These are phyloP conservation scores for Xerocomellus intermedius DNA, from an alignment of 768 basidiomycete genomes.

Conservation along the genomic window DNA sequence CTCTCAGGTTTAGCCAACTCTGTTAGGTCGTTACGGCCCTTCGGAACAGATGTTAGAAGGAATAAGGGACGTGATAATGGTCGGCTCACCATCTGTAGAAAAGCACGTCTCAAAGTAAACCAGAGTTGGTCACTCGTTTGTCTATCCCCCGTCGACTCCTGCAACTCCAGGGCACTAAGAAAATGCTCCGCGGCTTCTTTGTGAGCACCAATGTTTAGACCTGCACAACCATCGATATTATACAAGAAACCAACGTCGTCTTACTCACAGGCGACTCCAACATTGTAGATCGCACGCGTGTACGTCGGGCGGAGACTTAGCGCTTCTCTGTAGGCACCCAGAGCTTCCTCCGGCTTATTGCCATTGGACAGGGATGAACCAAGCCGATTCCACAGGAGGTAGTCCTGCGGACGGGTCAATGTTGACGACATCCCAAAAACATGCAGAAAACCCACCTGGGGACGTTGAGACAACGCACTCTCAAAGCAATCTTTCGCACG, in stretches of 20 bases:
- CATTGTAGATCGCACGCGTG: constrained; percentile 96
- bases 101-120: constrained; percentile 82
- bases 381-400: constrained; percentile 91
- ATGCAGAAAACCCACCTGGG: constrained; percentile 47
- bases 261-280: constrained; percentile 93
- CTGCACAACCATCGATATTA: constrained; percentile 39
- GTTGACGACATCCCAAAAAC: not conserved
- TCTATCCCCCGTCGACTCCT: constrained; percentile 61
- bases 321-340: constrained; percentile 87
- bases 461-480: constrained; percentile 75
- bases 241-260: not conserved
- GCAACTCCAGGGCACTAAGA: constrained; percentile 77
- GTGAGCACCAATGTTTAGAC: constrained; percentile 92
- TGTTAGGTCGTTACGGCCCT: constrained; percentile 83
- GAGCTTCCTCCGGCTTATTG: constrained; percentile 89
- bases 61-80: not conserved
- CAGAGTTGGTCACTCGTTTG: constrained; percentile 85
- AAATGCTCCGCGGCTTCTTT: constrained; percentile 98
- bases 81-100: constrained; percentile 68
- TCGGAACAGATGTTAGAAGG: not conserved
- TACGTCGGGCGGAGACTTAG: constrained; percentile 90
- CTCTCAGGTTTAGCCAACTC: constrained; percentile 65
- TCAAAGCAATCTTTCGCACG: constrained; percentile 94
- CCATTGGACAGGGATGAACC: constrained; percentile 96
- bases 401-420: constrained; percentile 55